Evolutionary conservation across 768 basidiomycete species (phyloP), one percentile per base, ranked within the genome.

Genomic region (Xerocomus spinulosus): DNA sequence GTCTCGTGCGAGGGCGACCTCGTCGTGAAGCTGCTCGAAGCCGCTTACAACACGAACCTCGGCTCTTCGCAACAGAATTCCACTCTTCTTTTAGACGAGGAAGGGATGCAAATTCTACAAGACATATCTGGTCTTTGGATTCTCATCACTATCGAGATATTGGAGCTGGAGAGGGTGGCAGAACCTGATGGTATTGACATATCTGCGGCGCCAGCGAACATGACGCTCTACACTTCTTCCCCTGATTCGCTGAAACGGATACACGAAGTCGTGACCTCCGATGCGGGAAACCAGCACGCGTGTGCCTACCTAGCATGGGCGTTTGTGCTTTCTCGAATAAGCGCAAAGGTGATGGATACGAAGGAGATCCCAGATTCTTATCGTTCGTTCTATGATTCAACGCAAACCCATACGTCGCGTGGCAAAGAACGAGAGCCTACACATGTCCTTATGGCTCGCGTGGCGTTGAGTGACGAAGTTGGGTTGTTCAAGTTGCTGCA

Each of bases 271-370:
- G 79, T 91, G 29, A 74, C 73, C 4, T 72, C 78, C 1, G 74
- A 86, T 42, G 63, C 75, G 1, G 73, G 79, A 44, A 79, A 80
- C 55, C 83, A 87, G 53, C 82, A 82, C 57, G 74, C 80, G 0
- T 82, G 83, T 54, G 76, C 84, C 4, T 85, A 87, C 56, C 71
- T 93, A 6, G 83, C 83, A 0, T 97, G 94, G 94, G 76, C 92
- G 0, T 90, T 83, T 59, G 79, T 93, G 1, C 76, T 95, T 4
- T 83, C 83, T 10, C 76, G 82, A 26, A 61, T 88, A n/a, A 62
- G 72, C 17, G 60, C 70, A 12, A 71, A 74, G 43, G 78, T 74
- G 1, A 46, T 56, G n/a, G 66, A 76, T 40, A 54, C 73, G 58
- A 72, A 76, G 53, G 75, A 79, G 49, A 63, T 83, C 28, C 81